Percentiles rank a stretch among this genome's conserved stretches.
Evolutionary conservation across 257 asterid genomes (phyloP).

Genomic region (Nicotiana attenuata): DNA sequence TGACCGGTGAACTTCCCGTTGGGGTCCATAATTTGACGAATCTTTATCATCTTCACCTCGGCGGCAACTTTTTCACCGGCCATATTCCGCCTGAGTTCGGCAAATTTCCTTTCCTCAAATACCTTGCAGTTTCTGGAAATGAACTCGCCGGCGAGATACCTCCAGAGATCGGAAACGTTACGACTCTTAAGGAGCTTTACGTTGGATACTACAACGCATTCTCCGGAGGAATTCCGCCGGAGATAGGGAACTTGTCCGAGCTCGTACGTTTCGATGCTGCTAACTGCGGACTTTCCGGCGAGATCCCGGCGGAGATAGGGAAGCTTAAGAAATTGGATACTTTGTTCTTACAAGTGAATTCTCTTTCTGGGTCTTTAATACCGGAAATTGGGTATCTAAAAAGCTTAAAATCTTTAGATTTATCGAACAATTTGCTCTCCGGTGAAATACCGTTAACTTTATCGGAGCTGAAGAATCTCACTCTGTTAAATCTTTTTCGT

Average conservation of each 20-base stretch:
- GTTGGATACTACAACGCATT: conserved; percentile 72
- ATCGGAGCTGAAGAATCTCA: conserved; percentile 54
- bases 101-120: conserved; percentile 41
- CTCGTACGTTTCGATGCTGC: conserved; percentile 71
- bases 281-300: conserved; percentile 71
- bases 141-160: conserved; percentile 69
- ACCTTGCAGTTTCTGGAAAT: conserved; percentile 80
- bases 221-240: conserved; percentile 70
- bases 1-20: conserved; percentile 62
- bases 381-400: conserved; percentile 66
- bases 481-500: conserved; percentile 76
- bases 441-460: conserved; percentile 72
- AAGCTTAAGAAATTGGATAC: conserved; percentile 70
- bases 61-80: conserved; percentile 73
- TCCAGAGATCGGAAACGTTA: conserved; percentile 58
- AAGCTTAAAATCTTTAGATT: conserved; percentile 81
- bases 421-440: conserved; percentile 66
- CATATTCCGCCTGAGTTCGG: conserved; percentile 63
- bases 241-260: conserved; percentile 63
- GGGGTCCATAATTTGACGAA: conserved; percentile 36
- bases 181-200: conserved; percentile 60
- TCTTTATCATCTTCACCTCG: conserved; percentile 68
- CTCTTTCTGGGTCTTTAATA: conserved; percentile 53
- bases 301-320: conserved; percentile 69
- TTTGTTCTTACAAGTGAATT: conserved; percentile 82